Base-by-base conservation (phyloP, 176 grass and related monocot species). In the Avena eriantha region DNA sequence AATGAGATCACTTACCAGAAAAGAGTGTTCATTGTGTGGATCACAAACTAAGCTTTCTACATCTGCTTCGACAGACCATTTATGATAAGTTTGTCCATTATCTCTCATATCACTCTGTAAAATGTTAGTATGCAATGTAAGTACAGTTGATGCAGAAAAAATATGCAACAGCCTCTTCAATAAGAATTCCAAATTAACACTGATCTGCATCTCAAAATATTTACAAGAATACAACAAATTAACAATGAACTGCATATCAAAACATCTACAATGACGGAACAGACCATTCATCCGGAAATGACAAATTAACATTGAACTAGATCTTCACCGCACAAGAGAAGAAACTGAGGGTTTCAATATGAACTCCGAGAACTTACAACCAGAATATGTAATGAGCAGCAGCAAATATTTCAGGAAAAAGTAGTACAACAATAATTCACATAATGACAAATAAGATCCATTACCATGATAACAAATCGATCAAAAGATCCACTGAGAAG, bases 401-500 rank as follows among this genome's bases (percentile, higher is more conserved):
- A 73, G 35, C 22, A 79, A 19, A 83, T 58, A 78, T 45, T 49
- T 61, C 5, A 51, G 5, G 7, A 51, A 50, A 64, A 36, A 77
- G 3, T 4, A 61, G 23, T 54, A 58, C 68, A 76, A 68, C 19
- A 84, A 67, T 8, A 64, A 53, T 55, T 60, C 13, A 21, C 73
- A 73, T 57, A 16, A 35, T 83, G 29, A 45, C 18, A 31, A 13
- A 24, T 11, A 17, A 71, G 1, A 86, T 79, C 7, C 14, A 82
- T 85, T 91, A 98, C 96, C 82, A 95, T 80, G 57, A 80, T 91
- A 83, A 98, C 86, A 61, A 88, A 92, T 85, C 89, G 88, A 90
- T 98, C 96, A 83, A 98, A 98, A 70, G 94, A 98, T 93, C 97
- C 97, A 80, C 88, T 96, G 41, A 98, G 92, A 71, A 98, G 88